Evolutionary conservation across 1,139 yeast species (phyloP).

Genomic region (Saccharomyces hybrid): DNA sequence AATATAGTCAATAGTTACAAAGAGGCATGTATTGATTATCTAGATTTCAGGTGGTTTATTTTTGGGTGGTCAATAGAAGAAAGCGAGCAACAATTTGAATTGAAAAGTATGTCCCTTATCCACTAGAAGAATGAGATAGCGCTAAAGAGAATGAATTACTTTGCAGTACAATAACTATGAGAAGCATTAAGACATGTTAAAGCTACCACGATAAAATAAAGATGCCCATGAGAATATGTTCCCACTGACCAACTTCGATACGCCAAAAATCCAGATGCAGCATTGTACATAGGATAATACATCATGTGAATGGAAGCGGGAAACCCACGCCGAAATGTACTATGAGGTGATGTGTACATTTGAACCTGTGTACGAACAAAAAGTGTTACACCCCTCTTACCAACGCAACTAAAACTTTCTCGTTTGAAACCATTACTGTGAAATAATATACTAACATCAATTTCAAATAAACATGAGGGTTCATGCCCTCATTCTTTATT

Average conservation of each 20-base stretch:
- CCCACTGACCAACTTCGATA: too few relatives aligned
- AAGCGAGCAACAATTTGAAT: neutral
- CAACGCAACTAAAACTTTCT: neutral
- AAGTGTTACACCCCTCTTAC: too few relatives aligned
- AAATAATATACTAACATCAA: neutral
- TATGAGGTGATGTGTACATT: too few relatives aligned
- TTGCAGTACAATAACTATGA: neutral
- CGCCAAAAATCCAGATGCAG: too few relatives aligned
- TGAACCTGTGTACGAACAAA: too few relatives aligned
- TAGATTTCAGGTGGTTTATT: neutral
- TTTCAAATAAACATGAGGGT: neutral
- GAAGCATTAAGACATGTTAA: neutral
- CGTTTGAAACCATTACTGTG: neutral
- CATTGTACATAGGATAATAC: too few relatives aligned
- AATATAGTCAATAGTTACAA: neutral
- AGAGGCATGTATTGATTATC: neutral
- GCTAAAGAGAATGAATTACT: neutral
- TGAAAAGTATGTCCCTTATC: neutral
- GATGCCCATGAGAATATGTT: neutral
- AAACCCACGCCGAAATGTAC: too few relatives aligned
- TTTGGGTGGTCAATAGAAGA: slow-evolving; percentile 5
- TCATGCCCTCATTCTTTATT: neutral
- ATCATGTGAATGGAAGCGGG: too few relatives aligned
- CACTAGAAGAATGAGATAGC: neutral
- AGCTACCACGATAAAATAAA: neutral